These are phyloP conservation scores for Mortierella sp. DNA, from an alignment of 371 early-diverging fungal species.

Conservation along the genomic window DNA sequence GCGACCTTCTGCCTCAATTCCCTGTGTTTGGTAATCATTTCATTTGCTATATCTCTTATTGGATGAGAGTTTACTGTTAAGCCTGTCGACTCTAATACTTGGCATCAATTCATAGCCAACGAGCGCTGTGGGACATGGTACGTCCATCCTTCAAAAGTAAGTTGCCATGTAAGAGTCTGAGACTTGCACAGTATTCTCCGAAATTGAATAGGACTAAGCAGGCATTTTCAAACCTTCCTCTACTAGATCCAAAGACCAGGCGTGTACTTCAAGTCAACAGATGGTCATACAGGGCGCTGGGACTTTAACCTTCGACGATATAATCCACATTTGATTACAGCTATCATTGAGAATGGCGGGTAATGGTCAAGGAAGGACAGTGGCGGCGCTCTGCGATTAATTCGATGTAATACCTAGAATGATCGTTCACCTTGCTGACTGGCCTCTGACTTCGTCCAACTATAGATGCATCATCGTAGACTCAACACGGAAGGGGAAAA, in stretches of 20 bases:
- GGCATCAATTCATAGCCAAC: constrained; percentile 63
- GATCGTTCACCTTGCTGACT: background rate
- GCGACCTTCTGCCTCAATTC: constrained; percentile 66
- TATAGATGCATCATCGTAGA: constrained; percentile 85
- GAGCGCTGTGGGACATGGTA: constrained; percentile 92
- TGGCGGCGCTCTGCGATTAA: background rate
- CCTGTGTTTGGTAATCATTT: constrained; percentile 70
- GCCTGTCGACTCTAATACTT: constrained; percentile 1
- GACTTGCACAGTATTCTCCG: background rate
- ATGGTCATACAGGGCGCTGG: constrained; percentile 90
- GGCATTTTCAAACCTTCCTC: background rate
- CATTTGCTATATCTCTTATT: background rate
- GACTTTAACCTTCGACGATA: constrained; percentile 83
- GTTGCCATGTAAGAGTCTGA: background rate
- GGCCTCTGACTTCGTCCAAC: background rate
- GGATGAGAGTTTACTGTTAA: background rate
- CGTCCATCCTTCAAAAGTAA: constrained; percentile 72
- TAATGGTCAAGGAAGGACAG: constrained; percentile 32
- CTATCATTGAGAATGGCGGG: constrained; percentile 72
- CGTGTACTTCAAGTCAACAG: constrained; percentile 93
- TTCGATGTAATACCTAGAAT: background rate
- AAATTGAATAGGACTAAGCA: background rate
- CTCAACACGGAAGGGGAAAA: constrained; percentile 87
- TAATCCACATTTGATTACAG: constrained; percentile 78
- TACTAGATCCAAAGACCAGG: constrained; percentile 66